Base-by-base conservation (phyloP, 1,139 yeast genomes). In the Protomyces gravidus region DNA sequence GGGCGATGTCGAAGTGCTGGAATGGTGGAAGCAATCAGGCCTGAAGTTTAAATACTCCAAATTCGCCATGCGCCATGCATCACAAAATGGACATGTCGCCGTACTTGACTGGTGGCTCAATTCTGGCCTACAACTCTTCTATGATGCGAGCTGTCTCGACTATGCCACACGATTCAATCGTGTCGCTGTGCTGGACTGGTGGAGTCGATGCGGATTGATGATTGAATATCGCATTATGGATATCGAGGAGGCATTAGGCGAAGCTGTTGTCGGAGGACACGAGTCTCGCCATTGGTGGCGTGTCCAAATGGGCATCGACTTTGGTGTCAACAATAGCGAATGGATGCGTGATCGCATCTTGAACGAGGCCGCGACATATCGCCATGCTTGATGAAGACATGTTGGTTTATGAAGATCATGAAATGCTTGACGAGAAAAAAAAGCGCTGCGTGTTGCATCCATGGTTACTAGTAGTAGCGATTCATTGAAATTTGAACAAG, bases 221-320 rank as follows among this genome's bases (percentile, higher is more conserved):
- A 53, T 53, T n/a, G 58, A 53, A 17, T 53, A 53, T 27, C 50
- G 58, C 51, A 53, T 53, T 36, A 53, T 53, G 58, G 58, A 53
- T 23, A 53, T 53, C 19, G 58, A 53, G 28, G 58, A 53, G 27
- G 58, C 58, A n/a, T 28, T 53, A 4, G 58, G 58, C 5, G 58
- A 53, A 33, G 58, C 58, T 17, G 58, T 53, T 13, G 58, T 53
- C 33, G 58, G 58, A 15, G 58, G 58, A 27, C 47, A 53, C 19
- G 58, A 53, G 40, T 53, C 51, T 27, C 47, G 58, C 19, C 47
- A 53, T 17, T 36, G 42, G 42, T 53, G 58, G 58, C 48, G 58
- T 46, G 58, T 53, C 5, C 46, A 53, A 21, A 53, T 45, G 23
- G 58, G 58, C 17, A 53, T 53, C 47, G 58, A 53, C 21, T 53